Conservation (phyloP, 2,329 filamentous ascomycete species). For the Colletotrichum sp. region DNA sequence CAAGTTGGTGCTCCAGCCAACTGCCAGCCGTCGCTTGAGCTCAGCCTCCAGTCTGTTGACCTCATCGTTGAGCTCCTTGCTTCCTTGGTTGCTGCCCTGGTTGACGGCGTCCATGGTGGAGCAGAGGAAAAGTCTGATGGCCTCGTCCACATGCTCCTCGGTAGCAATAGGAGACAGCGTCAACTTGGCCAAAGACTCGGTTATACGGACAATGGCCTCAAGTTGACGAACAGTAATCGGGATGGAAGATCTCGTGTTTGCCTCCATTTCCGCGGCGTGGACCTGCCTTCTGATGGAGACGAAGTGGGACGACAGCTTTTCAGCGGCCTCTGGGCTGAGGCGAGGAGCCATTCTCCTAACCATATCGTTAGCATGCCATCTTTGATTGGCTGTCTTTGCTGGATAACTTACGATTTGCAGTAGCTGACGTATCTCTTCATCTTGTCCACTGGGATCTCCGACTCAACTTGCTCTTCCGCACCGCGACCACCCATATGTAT, state of each 20-base stretch:
- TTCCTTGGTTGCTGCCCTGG: conserved; percentile 83
- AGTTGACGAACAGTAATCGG: conserved; percentile 97
- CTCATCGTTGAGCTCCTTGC: conserved; percentile 90
- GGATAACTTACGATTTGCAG: conserved; percentile 79
- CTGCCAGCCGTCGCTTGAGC: conserved; percentile 83
- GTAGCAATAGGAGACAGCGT: conserved; percentile 85
- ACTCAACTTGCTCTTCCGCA: conserved; percentile 80
- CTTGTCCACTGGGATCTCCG: conserved; percentile 92
- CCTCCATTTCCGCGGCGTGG: conserved; percentile 86
- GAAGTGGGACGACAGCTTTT: conserved; percentile 96
- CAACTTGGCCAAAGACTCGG: conserved; percentile 92
- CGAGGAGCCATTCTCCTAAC: conserved; percentile 88
- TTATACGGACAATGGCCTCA: conserved; percentile 96
- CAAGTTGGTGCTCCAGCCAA: conserved; percentile 93
- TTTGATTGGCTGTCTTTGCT: neutral
- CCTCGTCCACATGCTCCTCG: conserved; percentile 93
- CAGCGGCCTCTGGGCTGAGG: conserved; percentile 86
- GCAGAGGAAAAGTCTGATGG: conserved; percentile 93
- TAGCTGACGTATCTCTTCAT: conserved; percentile 98
- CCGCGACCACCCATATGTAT: conserved; percentile 93
- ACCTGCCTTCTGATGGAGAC: conserved; percentile 95
- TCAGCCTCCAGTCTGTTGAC: conserved; percentile 87
- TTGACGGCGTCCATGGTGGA: conserved; percentile 98
- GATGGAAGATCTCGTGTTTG: conserved; percentile 89
- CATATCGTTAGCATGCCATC: conserved; percentile 31